phyloP scores from a whole-genome alignment of 1,284 basidiomycete species.

The Exobasidium cylindrosporum region DNA sequence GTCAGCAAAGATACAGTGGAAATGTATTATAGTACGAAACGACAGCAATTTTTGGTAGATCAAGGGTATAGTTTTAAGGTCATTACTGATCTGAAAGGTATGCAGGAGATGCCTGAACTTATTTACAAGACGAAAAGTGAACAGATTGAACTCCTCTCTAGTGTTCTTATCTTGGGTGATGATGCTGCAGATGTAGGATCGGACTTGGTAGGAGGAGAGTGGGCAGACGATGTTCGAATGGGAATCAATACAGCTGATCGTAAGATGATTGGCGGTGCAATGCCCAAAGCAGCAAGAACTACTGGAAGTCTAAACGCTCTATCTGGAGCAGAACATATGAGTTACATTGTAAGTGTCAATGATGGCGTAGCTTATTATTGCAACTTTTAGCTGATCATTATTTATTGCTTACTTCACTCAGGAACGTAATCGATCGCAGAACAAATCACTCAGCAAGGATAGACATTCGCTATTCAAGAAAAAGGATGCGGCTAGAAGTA shows the following conservation, averaged over 20 bases:
- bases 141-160: constrained; percentile 87
- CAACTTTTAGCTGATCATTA: constrained; percentile 7
- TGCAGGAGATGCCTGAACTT: constrained; percentile 79
- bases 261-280: constrained; percentile 14
- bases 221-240: constrained; percentile 27
- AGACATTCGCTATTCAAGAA: constrained; percentile 48
- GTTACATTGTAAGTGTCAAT: constrained; percentile 38
- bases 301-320: constrained; percentile 53
- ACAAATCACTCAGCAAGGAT: constrained; percentile 50
- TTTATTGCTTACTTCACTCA: constrained; percentile 12
- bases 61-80: constrained; percentile 99
- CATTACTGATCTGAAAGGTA: constrained; percentile 92
- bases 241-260: constrained; percentile 13
- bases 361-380: constrained; percentile 2
- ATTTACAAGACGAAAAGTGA: constrained; percentile 87
- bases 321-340: constrained; percentile 55
- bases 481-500: constrained; percentile 3
- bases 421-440: constrained; percentile 52
- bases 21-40: constrained; percentile 99
- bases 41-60: constrained; percentile 97
- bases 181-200: constrained; percentile 82
- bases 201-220: constrained; percentile 66
- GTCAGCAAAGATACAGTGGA: constrained; percentile 99
- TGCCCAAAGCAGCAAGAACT: constrained; percentile 37
- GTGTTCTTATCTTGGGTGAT: constrained; percentile 86